Evolutionary conservation across 768 basidiomycete genomes (phyloP).

Genomic region (Lyophyllum shimeji): DNA sequence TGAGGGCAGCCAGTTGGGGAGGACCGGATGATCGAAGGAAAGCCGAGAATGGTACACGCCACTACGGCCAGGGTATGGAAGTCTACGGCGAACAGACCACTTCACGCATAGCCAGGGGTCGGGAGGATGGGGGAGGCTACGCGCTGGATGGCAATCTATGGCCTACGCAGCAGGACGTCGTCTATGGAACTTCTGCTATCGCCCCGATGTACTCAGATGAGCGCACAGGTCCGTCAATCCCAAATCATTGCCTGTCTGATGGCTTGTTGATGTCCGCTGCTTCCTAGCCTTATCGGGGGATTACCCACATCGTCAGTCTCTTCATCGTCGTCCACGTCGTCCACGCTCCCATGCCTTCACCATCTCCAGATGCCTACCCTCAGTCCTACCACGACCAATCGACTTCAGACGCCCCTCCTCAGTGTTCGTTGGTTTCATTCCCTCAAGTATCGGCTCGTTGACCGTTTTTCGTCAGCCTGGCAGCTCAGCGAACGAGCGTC

Average conservation of each 20-base stretch:
- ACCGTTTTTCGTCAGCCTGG: constrained; percentile 36
- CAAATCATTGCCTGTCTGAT: constrained; percentile 9
- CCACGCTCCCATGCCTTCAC: not conserved
- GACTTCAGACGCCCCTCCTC: constrained; percentile 23
- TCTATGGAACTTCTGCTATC: constrained; percentile 44
- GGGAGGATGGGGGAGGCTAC: constrained; percentile 25
- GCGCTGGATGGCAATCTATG: constrained; percentile 28
- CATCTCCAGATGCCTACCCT: constrained; percentile 18
- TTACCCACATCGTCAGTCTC: constrained; percentile 37
- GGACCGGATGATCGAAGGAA: constrained; percentile 25
- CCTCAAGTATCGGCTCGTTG: constrained; percentile 14
- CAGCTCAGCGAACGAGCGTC: constrained; percentile 56
- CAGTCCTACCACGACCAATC: constrained; percentile 34
- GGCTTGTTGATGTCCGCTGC: constrained; percentile 6
- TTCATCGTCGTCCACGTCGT: not conserved
- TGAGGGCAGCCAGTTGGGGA: constrained; percentile 64
- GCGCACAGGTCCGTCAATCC: constrained; percentile 46
- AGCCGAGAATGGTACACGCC: constrained; percentile 13
- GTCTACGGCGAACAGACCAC: constrained; percentile 29
- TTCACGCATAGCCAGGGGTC: constrained; percentile 29
- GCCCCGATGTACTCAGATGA: constrained; percentile 57
- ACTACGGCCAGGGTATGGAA: constrained; percentile 18
- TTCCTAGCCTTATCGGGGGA: constrained; percentile 41
- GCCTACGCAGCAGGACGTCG: constrained; percentile 31
- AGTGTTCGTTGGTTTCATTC: constrained; percentile 25